phyloP scores from a whole-genome alignment of 805 yeast genomes.

The Zygosaccharomyces siamensis region DNA sequence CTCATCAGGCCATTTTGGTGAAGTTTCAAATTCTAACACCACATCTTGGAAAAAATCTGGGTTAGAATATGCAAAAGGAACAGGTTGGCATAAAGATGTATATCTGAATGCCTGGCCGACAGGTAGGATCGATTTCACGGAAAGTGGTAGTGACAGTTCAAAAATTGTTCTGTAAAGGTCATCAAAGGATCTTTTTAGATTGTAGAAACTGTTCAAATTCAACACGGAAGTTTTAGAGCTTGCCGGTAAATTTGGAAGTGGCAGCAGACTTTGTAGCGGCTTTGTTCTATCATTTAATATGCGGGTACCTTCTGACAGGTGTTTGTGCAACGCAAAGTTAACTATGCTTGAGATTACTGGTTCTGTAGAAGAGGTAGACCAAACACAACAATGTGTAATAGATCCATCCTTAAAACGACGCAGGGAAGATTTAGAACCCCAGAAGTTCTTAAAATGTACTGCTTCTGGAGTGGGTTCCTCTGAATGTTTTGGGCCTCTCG shows the following conservation, averaged over 20 bases:
- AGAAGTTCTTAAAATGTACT: conserved; percentile 69
- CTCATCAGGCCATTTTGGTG: conserved; percentile 96
- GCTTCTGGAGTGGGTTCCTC: conserved; percentile 50
- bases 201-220: conserved; percentile 41
- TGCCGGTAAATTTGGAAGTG: conserved; percentile 56
- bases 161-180: conserved; percentile 49
- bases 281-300: conserved; percentile 35
- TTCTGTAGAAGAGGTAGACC: conserved; percentile 55
- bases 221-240: conserved; percentile 49
- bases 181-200: conserved; percentile 51
- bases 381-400: conserved; percentile 85
- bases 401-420: conserved; percentile 92
- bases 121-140: conserved; percentile 67
- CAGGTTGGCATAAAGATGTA: conserved; percentile 73
- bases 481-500: conserved; percentile 76
- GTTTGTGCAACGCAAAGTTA: conserved; percentile 57
- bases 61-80: conserved; percentile 68
- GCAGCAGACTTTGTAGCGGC: conserved; percentile 49
- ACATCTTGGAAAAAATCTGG: conserved; percentile 79
- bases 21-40: conserved; percentile 80
- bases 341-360: conserved; percentile 65
- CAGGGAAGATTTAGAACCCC: conserved; percentile 84
- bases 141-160: conserved; percentile 59
- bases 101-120: conserved; percentile 70
- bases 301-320: conserved; percentile 45